Evolutionary conservation across 2,329 filamentous ascomycete genomes (phyloP).

Genomic region (Albophoma yamanashiensis): DNA sequence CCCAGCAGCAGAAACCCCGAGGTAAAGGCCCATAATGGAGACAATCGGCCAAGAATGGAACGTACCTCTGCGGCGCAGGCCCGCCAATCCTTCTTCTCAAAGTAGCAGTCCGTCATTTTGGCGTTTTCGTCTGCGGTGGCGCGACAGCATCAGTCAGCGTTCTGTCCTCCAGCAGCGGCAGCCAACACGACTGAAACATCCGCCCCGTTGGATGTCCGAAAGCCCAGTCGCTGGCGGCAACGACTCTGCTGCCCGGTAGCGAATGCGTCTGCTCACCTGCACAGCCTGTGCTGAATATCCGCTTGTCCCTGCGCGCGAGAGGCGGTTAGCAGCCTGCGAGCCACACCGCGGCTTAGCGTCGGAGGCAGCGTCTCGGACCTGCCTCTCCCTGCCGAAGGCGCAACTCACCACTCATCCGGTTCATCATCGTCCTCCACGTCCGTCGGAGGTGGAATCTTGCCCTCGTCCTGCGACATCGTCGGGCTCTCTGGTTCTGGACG

Average conservation of each 20-base stretch:
- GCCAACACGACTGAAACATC: background rate
- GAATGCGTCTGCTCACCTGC: slow-evolving; percentile 46
- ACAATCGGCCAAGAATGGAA: slow-evolving; percentile 6
- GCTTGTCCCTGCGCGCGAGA: slow-evolving; percentile 65
- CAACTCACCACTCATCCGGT: slow-evolving; percentile 78
- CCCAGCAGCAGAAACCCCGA: background rate
- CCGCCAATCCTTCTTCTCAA: slow-evolving; percentile 92
- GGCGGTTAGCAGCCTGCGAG: slow-evolving; percentile 4
- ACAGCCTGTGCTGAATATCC: slow-evolving; percentile 94
- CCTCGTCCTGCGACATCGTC: slow-evolving; percentile 43
- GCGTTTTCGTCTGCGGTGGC: slow-evolving; percentile 62
- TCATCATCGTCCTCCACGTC: slow-evolving; percentile 53
- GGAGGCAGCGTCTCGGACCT: slow-evolving; percentile 14
- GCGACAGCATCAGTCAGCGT: background rate
- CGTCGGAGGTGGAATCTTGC: slow-evolving; percentile 23
- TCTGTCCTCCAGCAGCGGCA: background rate
- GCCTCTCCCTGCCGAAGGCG: background rate
- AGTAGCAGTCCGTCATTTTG: slow-evolving; percentile 92
- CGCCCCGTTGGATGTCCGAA: background rate
- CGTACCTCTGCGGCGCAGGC: slow-evolving; percentile 78
- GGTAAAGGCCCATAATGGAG: background rate
- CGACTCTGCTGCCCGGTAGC: background rate
- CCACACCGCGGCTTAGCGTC: slow-evolving; percentile 12
- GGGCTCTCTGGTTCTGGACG: background rate
- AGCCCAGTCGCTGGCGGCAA: background rate